Percentiles rank a stretch among this genome's conserved stretches.
Conservation (phyloP, 179 eudicot genomes). For the Silene noctiflora region DNA sequence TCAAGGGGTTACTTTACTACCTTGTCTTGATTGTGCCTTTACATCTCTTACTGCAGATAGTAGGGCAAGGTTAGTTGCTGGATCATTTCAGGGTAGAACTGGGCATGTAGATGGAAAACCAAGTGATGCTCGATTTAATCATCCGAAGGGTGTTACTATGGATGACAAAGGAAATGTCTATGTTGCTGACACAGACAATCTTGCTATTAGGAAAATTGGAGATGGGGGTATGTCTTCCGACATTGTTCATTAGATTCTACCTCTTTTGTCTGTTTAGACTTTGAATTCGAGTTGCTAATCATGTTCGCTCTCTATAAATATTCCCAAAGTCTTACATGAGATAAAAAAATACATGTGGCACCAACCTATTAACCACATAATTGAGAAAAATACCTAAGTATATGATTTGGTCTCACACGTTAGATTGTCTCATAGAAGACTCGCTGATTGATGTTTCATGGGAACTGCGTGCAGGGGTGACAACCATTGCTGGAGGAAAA, state of each 20-base stretch:
- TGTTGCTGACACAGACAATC: conserved; percentile 88
- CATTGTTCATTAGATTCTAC: background rate
- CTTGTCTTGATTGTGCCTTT: background rate
- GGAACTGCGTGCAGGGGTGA: conserved; percentile 61
- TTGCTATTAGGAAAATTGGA: conserved; percentile 91
- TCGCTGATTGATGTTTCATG: background rate
- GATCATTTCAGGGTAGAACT: conserved; percentile 91
- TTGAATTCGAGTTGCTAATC: background rate
- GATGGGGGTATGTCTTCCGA: conserved; percentile 62
- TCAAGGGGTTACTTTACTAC: background rate
- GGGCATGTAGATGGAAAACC: conserved; percentile 98
- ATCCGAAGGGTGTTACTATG: conserved; percentile 85
- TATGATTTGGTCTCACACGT: too few species aligned
- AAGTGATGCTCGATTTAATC: conserved; percentile 89
- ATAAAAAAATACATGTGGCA: too few species aligned
- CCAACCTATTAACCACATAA: too few species aligned
- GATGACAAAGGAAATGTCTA: conserved; percentile 96
- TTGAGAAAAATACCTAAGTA: too few species aligned
- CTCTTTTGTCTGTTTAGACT: background rate
- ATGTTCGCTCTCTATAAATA: too few species aligned
- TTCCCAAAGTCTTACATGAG: too few species aligned
- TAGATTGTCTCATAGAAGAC: background rate
- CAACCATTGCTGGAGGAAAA: conserved; percentile 99
- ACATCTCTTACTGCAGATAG: conserved; percentile 63
- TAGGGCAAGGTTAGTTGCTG: conserved; percentile 90